Evolutionary conservation across 2,329 filamentous ascomycete genomes (phyloP), one percentile per base, ranked within the genome.

Genomic region (Sporothrix luriei): DNA sequence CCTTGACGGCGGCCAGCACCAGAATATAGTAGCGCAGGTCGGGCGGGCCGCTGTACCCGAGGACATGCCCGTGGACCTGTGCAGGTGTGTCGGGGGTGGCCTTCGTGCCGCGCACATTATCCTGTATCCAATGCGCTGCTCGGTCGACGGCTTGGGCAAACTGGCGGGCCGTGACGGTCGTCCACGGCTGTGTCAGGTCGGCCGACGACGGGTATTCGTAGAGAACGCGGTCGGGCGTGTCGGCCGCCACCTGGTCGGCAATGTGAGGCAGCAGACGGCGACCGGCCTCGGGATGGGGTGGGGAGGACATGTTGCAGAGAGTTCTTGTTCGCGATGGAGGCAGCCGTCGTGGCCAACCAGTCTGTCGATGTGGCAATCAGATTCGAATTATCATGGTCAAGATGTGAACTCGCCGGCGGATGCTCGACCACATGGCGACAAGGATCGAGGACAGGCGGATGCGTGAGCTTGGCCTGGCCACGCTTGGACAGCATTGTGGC

Each of bases 31-130:
- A 78, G 5, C 76, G 76, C 0, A 74, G 70, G 62, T 78, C 76
- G 69, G 73, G 76, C 51, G 80, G 80, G 0, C 82, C 83, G 66
- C 84, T 79, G 73, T 83, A 85, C 3, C 81, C 80, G 38, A 84
- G 76, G 0, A 33, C 80, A 82, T 1, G 79, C 3, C 81, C 80
- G 38, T 84, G 76, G 0, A 33, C 80, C 82, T 1, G 79, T 79
- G 65, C 78, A 78, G 6, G 54, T 9, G 33, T 38, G 14, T 5
- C 16, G 21, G 2, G 13, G 6, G 2, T 46, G 14, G 13, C 3
- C 21, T 9, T 24, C 21, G 55, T 48, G 33, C 9, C 33, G 33
- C 43, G 26, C 21, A 61, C 38, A 3, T 48, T 49, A 7, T 43
- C 16, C 7, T 0, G 10, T 7, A 73, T 49, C 13, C 49, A 43